Conservation (phyloP, 2,329 filamentous ascomycete species). For the Aspergillus pseudotamarii region DNA sequence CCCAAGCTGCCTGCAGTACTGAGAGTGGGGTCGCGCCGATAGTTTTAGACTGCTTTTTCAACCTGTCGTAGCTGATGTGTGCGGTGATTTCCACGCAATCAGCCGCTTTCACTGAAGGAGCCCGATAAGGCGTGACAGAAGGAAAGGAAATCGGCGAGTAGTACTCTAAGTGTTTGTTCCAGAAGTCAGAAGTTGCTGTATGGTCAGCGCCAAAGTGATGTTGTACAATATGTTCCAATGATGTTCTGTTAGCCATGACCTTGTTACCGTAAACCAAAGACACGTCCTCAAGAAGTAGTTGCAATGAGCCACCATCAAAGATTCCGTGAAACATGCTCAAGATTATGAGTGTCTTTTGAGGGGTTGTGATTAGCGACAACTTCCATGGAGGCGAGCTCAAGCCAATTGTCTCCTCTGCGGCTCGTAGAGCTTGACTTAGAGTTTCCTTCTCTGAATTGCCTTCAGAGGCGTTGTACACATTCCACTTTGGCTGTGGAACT, state of each 20-base stretch:
- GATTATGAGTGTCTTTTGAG: constrained; percentile 20
- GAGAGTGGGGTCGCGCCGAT: constrained; percentile 36
- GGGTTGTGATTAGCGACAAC: constrained; percentile 23
- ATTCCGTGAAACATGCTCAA: constrained; percentile 43
- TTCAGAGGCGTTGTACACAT: constrained; percentile 15
- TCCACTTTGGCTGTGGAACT: constrained; percentile 17
- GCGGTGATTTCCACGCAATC: constrained; percentile 27
- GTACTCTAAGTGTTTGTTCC: constrained; percentile 23
- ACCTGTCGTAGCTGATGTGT: constrained; percentile 22
- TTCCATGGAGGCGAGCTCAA: constrained; percentile 26
- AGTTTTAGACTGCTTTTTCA: constrained; percentile 34
- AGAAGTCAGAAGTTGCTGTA: constrained; percentile 22
- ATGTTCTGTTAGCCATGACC: constrained; percentile 19
- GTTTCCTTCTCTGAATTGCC: constrained; percentile 19
- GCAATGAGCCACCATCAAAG: constrained; percentile 40
- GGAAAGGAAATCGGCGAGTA: constrained; percentile 27
- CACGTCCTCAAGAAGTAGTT: constrained; percentile 38
- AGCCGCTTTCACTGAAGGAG: constrained; percentile 16
- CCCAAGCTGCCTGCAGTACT: constrained; percentile 42
- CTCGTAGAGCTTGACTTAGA: constrained; percentile 21
- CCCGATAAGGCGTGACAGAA: constrained; percentile 25
- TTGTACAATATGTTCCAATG: constrained; percentile 28
- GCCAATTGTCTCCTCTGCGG: constrained; percentile 24
- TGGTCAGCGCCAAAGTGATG: constrained; percentile 30
- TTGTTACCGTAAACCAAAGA: constrained; percentile 21